A percentile compares a stretch with the other conserved stretches of the same genome.
Conservation (phyloP, 2,329 filamentous ascomycete species). For the Penicillium sp. region DNA sequence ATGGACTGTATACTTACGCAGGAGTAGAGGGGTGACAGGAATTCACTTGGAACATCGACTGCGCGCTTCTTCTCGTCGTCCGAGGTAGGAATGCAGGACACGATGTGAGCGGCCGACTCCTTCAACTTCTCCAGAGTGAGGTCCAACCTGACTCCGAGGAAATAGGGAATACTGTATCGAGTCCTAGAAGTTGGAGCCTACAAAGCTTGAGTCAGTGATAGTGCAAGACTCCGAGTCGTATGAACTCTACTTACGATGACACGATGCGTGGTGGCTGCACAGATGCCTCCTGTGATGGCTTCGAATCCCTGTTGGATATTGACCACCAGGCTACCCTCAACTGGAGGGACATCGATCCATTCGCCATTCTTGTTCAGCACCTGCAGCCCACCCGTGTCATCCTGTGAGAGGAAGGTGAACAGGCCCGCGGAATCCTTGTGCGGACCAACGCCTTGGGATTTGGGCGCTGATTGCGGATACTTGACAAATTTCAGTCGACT, state of each 20-base stretch:
- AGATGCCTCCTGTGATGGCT: slow-evolving; percentile 52
- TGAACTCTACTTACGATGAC: slow-evolving; percentile 26
- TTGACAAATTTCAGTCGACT: slow-evolving; percentile 54
- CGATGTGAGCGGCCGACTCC: slow-evolving; percentile 31
- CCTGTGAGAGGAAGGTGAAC: slow-evolving; percentile 40
- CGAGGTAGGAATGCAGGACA: slow-evolving; percentile 26
- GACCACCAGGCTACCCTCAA: slow-evolving; percentile 44
- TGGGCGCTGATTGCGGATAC: slow-evolving; percentile 42
- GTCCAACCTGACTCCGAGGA: slow-evolving; percentile 49
- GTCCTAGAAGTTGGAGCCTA: slow-evolving; percentile 30
- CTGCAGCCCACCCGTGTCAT: slow-evolving; percentile 43
- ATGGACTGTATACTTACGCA: slow-evolving; percentile 25
- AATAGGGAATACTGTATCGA: slow-evolving; percentile 50
- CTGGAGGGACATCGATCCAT: slow-evolving; percentile 44
- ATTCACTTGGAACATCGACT: slow-evolving; percentile 36
- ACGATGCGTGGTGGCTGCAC: slow-evolving; percentile 40
- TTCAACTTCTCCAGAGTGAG: slow-evolving; percentile 45
- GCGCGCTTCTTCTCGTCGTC: slow-evolving; percentile 30
- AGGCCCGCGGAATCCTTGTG: slow-evolving; percentile 54
- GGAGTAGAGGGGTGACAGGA: slow-evolving; percentile 32
- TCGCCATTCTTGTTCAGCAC: slow-evolving; percentile 44
- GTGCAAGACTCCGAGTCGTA: neutral
- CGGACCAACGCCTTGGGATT: slow-evolving; percentile 52
- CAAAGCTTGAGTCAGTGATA: slow-evolving; percentile 21
- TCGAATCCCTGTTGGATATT: slow-evolving; percentile 53